Evolutionary conservation across 2,329 filamentous ascomycete genomes (phyloP), one percentile per base, ranked within the genome.

Genomic region (Hymenoscyphus albidus): DNA sequence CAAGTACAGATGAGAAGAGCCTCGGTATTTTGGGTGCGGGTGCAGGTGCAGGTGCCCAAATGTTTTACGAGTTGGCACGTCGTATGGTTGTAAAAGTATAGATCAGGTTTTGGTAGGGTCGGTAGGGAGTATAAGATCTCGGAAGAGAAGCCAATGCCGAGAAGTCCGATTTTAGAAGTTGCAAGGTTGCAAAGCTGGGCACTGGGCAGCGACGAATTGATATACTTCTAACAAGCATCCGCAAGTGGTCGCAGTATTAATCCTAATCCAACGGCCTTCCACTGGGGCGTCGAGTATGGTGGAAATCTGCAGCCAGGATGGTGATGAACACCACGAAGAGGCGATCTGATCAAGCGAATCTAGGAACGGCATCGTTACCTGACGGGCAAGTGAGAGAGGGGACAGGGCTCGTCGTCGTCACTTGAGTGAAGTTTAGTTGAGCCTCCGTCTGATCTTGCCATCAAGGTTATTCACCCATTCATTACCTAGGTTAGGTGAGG

Each of bases 301-400:
- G 48, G 13, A 54, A 54, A 54, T 54, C 48, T 54, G 48, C 48
- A 22, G 48, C 48, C 48, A 54, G 48, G 48, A 54, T 54, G 48
- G 48, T 54, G 48, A 54, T 54, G 48, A 54, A 18, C 5, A 22
- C 7, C 7, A 9, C 12, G 18, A 12, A 5, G 18, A 27, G 48
- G 48, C 48, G 48, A 54, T 54, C 48, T 12, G 18, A 18, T 22
- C 14, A 54, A 27, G 6, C 35, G 9, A 54, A 54, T 54, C 48
- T 18, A 54, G 48, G 48, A 54, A 54, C 35, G 35, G 35, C 5
- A 5, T 27, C 18, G 13, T 22, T 48, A 16, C 44, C 44, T 48
- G 44, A 48, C 35, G 1, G 35, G 9, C 9, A 35, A 35, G 35
- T 35, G 5, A 27, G 3, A 35, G 5, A 35, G 5, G 35, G 35